Evolutionary conservation across 2,329 filamentous ascomycete species (phyloP).

Genomic region (Rutstroemia sydowiana): DNA sequence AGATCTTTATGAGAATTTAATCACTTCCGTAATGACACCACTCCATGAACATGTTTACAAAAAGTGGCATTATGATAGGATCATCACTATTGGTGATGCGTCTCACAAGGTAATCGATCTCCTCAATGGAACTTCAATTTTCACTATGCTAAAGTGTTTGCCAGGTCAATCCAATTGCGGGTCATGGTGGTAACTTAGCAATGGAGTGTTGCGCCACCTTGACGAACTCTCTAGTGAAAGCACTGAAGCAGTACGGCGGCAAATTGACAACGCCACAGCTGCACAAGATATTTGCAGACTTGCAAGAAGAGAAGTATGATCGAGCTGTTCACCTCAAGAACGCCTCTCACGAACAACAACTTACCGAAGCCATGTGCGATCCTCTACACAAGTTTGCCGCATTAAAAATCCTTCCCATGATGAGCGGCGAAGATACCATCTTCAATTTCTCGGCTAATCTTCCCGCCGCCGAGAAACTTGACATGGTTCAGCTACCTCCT

Average conservation of each 20-base stretch:
- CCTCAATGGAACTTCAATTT: too few relatives aligned
- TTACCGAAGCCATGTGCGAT: neutral
- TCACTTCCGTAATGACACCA: slow-evolving; percentile 7
- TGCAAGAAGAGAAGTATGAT: neutral
- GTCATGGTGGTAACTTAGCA: neutral
- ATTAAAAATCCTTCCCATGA: neutral
- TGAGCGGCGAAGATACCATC: neutral
- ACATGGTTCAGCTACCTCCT: neutral
- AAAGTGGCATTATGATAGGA: slow-evolving; percentile 34
- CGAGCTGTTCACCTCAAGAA: neutral
- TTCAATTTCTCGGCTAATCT: slow-evolving; percentile 4
- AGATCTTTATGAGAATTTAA: slow-evolving; percentile 13
- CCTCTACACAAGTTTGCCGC: neutral
- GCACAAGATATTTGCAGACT: neutral
- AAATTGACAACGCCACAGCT: neutral
- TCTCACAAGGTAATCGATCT: slow-evolving; percentile 9
- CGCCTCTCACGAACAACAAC: neutral
- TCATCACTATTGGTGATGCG: slow-evolving; percentile 23
- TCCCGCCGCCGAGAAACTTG: neutral
- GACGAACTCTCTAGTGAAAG: neutral
- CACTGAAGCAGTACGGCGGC: neutral
- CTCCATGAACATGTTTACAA: slow-evolving; percentile 27
- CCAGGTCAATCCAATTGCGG: neutral
- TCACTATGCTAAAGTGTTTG: too few relatives aligned
- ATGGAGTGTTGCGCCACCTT: neutral